Evolutionary conservation across 2,329 filamentous ascomycete species (phyloP), one percentile per base, ranked within the genome.

Genomic region (Trichoderma brevicompactum): DNA sequence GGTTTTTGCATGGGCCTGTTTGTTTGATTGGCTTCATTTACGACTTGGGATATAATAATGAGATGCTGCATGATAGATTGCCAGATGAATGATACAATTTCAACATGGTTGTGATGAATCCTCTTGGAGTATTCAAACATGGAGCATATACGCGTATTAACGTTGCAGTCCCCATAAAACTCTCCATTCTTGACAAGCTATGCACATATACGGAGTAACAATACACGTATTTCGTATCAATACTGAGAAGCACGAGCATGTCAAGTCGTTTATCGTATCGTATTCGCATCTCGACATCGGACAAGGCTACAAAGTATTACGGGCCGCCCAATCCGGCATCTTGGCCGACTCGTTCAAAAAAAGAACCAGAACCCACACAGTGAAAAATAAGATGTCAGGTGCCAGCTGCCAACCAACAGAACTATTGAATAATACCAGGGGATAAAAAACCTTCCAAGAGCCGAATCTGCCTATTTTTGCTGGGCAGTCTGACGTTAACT

Each of bases 251-350:
- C 36, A 19, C 50, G 17, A 17, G 17, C n/a, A 52, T 52, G 7
- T 19, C 15, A 34, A 55, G 34, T 13, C 10, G 19, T 50, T 9
- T 1, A 8, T 15, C 9, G 6, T 32, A 41, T 61, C 58, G 58
- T 61, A 61, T 61, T 61, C 58, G 58, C 58, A 50, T 61, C 44
- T 58, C 28, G 15, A 58, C n/a, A 19, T 17, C 9, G 34, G 17
- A 60, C 19, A 9, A 17, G n/a, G 40, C 10, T 1, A 28, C 15
- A 5, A 15, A 34, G 40, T 32, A 15, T n/a, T n/a, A n/a, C n/a
- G n/a, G n/a, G n/a, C n/a, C n/a, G n/a, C 19, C 19, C 23, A n/a
- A 55, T 41, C 7, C 15, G 38, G 34, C 15, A 28, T 28, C 23
- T 28, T 5, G 23, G 23, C 23, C 23, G 23, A 28, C 23, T 28